These are phyloP conservation scores for Ambrosia hybrid DNA, from an alignment of 140 eudicot genomes.

Conservation along the genomic window DNA sequence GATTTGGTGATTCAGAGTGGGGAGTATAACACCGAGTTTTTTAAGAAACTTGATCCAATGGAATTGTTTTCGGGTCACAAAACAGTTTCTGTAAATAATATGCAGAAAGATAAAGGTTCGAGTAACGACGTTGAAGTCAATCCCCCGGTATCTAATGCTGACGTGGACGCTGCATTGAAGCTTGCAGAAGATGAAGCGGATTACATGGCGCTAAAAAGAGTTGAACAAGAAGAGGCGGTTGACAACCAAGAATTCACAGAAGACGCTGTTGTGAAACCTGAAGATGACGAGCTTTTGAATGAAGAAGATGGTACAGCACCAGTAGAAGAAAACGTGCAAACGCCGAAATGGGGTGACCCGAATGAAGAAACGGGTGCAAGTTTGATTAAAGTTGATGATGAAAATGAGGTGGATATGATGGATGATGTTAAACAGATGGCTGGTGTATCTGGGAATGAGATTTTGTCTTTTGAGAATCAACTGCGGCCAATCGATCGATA, in stretches of 20 bases:
- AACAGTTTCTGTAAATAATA: slow-evolving; percentile 36
- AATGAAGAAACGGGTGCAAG: slow-evolving; percentile 49
- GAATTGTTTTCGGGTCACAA: slow-evolving; percentile 81
- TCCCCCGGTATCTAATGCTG: slow-evolving; percentile 55
- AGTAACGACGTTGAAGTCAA: slow-evolving; percentile 36
- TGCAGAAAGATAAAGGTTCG: slow-evolving; percentile 43
- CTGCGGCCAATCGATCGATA: slow-evolving; percentile 92
- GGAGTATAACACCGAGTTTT: slow-evolving; percentile 89
- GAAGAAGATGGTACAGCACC: slow-evolving; percentile 67
- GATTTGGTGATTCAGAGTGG: slow-evolving; percentile 98
- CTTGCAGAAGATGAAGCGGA: slow-evolving; percentile 98
- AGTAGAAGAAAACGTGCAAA: slow-evolving; percentile 37
- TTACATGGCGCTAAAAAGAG: slow-evolving; percentile 96
- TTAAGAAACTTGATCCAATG: slow-evolving; percentile 89
- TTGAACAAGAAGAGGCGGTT: slow-evolving; percentile 96
- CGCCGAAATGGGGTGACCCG: slow-evolving; percentile 33
- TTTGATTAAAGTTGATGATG: slow-evolving; percentile 58
- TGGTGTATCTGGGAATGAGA: slow-evolving; percentile 79
- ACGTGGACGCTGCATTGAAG: slow-evolving; percentile 92
- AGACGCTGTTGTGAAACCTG: slow-evolving; percentile 63
- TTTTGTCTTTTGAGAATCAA: slow-evolving; percentile 76
- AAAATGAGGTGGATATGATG: slow-evolving; percentile 70
- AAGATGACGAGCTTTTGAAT: slow-evolving; percentile 81
- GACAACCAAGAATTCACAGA: slow-evolving; percentile 96
- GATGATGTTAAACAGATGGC: slow-evolving; percentile 97